Percentiles rank a stretch among this genome's conserved stretches.
Conservation (phyloP, 202 grass and related monocot species). For the Panicum virgatum region DNA sequence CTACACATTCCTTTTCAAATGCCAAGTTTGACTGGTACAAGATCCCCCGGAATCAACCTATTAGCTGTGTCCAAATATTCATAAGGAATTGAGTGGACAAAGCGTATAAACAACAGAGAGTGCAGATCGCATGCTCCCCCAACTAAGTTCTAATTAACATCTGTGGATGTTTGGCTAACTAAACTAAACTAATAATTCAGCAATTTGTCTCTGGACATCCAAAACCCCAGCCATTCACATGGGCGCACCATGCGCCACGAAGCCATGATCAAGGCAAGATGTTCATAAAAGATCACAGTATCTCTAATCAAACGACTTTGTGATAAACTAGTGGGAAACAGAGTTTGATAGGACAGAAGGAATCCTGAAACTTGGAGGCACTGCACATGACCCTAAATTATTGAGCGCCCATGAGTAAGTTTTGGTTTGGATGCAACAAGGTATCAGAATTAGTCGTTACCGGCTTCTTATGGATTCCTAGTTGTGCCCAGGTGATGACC, state of each 20-base stretch:
- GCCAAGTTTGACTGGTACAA: slow-evolving; percentile 35
- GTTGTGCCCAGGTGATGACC: slow-evolving; percentile 95
- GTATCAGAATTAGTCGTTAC: slow-evolving; percentile 51
- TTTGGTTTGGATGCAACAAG: slow-evolving; percentile 26
- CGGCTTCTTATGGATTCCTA: slow-evolving; percentile 99
- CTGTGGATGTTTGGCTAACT: slow-evolving; percentile 22
- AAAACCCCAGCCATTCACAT: slow-evolving; percentile 47
- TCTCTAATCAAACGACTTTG: slow-evolving; percentile 45
- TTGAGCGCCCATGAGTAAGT: slow-evolving; percentile 11
- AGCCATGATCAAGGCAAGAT: slow-evolving; percentile 42
- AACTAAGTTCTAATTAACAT: slow-evolving; percentile 27
- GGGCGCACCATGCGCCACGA: slow-evolving; percentile 27
- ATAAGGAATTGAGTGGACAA: neutral
- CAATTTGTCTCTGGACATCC: slow-evolving; percentile 4
- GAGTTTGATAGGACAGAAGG: slow-evolving; percentile 14
- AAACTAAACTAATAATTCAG: slow-evolving; percentile 43
- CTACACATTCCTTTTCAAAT: slow-evolving; percentile 42
- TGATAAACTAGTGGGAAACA: slow-evolving; percentile 24
- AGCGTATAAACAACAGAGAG: slow-evolving; percentile 45
- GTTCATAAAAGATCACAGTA: slow-evolving; percentile 27
- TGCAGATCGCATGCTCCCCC: slow-evolving; percentile 42
- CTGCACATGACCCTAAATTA: slow-evolving; percentile 34
- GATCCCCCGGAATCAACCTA: slow-evolving; percentile 42
- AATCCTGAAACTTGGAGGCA: slow-evolving; percentile 25
- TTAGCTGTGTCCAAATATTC: slow-evolving; percentile 33